Conservation (phyloP, 106 monocot species). For the Apostasia shenzhenica region DNA sequence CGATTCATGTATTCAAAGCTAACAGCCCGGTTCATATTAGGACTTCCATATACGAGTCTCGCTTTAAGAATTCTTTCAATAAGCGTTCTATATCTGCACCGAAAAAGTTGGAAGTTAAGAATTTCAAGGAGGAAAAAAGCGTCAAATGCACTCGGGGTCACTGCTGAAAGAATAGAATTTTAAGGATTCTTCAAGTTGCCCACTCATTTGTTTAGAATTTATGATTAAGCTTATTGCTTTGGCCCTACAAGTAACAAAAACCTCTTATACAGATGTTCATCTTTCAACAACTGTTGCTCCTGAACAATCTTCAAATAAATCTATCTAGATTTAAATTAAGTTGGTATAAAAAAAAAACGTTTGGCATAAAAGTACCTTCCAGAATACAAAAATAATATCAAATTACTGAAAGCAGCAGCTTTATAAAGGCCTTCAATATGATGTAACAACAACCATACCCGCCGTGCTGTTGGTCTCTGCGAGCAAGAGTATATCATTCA, state of each 20-base stretch:
- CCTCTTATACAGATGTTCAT: neutral
- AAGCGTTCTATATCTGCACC: constrained; percentile 83
- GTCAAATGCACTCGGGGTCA: too few relatives aligned
- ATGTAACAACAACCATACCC: constrained; percentile 66
- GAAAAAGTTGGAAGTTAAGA: neutral
- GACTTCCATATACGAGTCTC: constrained; percentile 98
- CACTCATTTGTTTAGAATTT: too few relatives aligned
- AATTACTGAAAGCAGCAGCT: constrained; percentile 62
- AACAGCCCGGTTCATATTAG: constrained; percentile 96
- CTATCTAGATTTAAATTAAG: neutral
- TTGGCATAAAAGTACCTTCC: constrained; percentile 52
- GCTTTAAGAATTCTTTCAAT: constrained; percentile 86
- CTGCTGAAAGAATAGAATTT: too few relatives aligned
- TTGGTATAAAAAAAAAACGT: neutral
- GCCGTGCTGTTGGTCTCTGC: constrained; percentile 68
- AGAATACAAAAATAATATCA: constrained; percentile 76
- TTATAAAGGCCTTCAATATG: constrained; percentile 76
- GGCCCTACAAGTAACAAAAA: neutral
- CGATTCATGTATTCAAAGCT: constrained; percentile 99
- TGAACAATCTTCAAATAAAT: neutral
- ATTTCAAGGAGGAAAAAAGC: neutral
- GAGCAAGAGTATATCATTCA: neutral
- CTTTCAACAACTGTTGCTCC: neutral
- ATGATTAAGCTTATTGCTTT: too few relatives aligned
- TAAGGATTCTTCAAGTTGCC: too few relatives aligned